Conservation (phyloP, 331 rosid species). For the Saraca asoca region DNA sequence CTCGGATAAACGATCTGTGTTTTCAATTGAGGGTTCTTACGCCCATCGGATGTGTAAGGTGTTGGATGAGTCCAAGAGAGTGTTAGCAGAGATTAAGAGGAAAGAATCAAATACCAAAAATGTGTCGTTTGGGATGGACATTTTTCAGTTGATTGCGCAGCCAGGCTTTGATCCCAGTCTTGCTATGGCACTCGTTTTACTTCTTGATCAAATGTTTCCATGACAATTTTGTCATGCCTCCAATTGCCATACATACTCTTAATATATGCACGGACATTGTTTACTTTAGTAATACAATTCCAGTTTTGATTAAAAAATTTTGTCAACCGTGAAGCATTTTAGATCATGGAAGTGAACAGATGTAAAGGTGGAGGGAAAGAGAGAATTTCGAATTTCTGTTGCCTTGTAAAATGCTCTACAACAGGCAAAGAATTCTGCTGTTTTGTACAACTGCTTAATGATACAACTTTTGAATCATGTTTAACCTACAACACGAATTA, state of each 20-base stretch:
- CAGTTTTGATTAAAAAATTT: conserved; percentile 1
- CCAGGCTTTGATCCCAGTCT: conserved; percentile 64
- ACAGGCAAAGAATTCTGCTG: conserved; percentile 38
- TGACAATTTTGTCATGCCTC: not conserved
- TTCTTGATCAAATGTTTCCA: conserved; percentile 74
- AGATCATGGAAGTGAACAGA: not conserved
- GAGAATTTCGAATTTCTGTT: conserved; percentile 23
- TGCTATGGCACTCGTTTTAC: conserved; percentile 77
- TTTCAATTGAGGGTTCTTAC: conserved; percentile 68
- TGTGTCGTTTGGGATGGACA: conserved; percentile 68
- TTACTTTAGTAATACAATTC: not conserved
- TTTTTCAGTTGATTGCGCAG: conserved; percentile 67
- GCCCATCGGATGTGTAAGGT: conserved; percentile 64
- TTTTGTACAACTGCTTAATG: conserved; percentile 37
- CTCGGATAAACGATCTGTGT: conserved; percentile 41
- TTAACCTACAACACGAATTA: conserved; percentile 27
- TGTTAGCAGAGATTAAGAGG: conserved; percentile 71
- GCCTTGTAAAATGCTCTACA: conserved; percentile 40
- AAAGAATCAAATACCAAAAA: conserved; percentile 56
- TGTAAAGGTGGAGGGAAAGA: not conserved
- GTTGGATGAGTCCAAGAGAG: conserved; percentile 52
- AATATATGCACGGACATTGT: not conserved
- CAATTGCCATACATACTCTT: not conserved
- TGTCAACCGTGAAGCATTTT: no score
- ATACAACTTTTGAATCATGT: conserved; percentile 47